phyloP scores from a whole-genome alignment of 805 yeast species.

The Candida loeiensis region DNA sequence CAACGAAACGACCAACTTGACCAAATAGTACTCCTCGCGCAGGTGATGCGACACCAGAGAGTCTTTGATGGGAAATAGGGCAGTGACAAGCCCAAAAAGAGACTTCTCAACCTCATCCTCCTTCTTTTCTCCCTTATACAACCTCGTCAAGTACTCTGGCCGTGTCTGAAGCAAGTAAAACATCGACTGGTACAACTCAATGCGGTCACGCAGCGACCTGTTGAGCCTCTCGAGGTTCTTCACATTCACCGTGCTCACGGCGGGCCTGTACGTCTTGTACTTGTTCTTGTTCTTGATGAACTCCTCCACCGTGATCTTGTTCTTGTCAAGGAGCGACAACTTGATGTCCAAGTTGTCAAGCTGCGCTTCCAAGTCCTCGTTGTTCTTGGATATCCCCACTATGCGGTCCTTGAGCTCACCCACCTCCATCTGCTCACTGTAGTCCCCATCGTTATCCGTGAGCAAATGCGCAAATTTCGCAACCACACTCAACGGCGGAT shows the following conservation, averaged over 20 bases:
- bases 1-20: conserved; percentile 52
- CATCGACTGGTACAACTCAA: conserved; percentile 70
- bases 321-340: conserved; percentile 71
- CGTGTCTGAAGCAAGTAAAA: conserved; percentile 84
- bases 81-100: conserved; percentile 21
- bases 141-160: conserved; percentile 61
- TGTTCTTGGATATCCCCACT: conserved; percentile 62
- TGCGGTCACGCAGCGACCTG: conserved; percentile 46
- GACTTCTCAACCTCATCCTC: conserved; percentile 15
- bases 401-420: conserved; percentile 67
- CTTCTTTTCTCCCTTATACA: conserved; percentile 34
- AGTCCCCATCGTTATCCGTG: conserved; percentile 69
- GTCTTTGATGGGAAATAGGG: conserved; percentile 31
- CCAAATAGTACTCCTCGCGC: conserved; percentile 68
- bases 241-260: conserved; percentile 14
- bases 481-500: conserved; percentile 77
- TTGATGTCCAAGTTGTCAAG: conserved; percentile 77
- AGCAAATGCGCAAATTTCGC: conserved; percentile 72
- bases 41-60: conserved; percentile 33
- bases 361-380: conserved; percentile 68
- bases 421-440: conserved; percentile 67
- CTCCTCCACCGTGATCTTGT: conserved; percentile 75
- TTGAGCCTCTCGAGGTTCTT: conserved; percentile 30
- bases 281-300: conserved; percentile 45
- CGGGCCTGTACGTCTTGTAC: conserved; percentile 22